Conservation (phyloP, 306 rosid species). For the Urtica urens region DNA sequence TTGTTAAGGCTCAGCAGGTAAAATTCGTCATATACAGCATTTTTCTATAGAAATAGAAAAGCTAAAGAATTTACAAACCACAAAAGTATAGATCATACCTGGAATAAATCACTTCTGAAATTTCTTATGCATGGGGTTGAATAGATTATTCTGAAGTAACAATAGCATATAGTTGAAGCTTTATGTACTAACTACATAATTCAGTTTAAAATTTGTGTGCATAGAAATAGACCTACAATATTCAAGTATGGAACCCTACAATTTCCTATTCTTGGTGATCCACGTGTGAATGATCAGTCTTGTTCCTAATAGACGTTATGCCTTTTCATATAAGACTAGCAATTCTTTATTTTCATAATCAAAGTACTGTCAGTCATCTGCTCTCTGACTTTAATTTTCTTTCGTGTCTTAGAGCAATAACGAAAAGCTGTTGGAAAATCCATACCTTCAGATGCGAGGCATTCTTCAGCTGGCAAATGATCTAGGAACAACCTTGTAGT, state of each 20-base stretch:
- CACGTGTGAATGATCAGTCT: not conserved
- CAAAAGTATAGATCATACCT: too few relatives aligned
- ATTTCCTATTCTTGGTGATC: not conserved
- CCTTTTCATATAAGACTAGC: not conserved
- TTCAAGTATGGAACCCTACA: slow-evolving; percentile 1
- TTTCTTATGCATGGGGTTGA: not conserved
- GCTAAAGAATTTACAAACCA: too few relatives aligned
- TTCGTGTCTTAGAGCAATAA: slow-evolving; percentile 64
- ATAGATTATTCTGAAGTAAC: too few relatives aligned
- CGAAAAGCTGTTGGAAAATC: slow-evolving; percentile 94
- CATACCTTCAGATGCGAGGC: slow-evolving; percentile 99
- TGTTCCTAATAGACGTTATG: not conserved
- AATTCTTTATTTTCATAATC: not conserved
- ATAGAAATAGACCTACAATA: not conserved
- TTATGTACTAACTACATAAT: too few relatives aligned
- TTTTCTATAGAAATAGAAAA: too few relatives aligned
- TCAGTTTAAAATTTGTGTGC: too few relatives aligned
- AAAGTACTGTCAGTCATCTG: not conserved
- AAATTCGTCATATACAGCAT: too few relatives aligned
- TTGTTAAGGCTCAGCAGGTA: slow-evolving; percentile 99
- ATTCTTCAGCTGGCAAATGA: slow-evolving; percentile 92
- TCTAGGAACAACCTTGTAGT: slow-evolving; percentile 66
- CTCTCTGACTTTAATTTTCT: slow-evolving; percentile 4
- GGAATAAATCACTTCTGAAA: not conserved
- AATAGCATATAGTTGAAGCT: too few relatives aligned